Evolutionary conservation across 129 eudicot species (phyloP).

Genomic region (Erigeron canadensis): DNA sequence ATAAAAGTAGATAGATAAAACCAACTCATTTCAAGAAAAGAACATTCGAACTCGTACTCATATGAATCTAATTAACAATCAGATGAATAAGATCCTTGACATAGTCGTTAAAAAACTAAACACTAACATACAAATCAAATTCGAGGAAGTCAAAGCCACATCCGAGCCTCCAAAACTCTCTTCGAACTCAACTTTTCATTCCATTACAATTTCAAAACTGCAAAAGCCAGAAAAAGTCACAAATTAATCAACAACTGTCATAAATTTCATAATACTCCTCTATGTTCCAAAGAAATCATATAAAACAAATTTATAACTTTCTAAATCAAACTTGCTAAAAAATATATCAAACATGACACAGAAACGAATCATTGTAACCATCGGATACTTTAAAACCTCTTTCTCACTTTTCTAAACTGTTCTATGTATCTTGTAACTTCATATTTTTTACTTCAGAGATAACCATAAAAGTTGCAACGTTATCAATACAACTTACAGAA

Average conservation of each 20-base stretch:
- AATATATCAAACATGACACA: too few species aligned
- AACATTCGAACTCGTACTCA: background rate
- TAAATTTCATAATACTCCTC: background rate
- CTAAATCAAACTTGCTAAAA: too few species aligned
- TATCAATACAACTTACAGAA: too few species aligned
- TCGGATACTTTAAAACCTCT: too few species aligned
- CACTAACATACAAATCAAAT: background rate
- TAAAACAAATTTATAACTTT: too few species aligned
- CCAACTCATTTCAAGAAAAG: background rate
- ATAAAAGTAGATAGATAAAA: background rate
- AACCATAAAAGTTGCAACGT: too few species aligned
- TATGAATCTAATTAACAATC: too few species aligned
- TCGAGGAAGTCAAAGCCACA: background rate
- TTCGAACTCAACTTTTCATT: background rate
- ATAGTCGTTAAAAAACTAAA: background rate
- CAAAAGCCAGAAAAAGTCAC: background rate
- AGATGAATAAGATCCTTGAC: too few species aligned
- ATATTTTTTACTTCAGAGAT: too few species aligned
- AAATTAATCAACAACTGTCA: background rate
- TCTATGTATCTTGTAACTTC: too few species aligned
- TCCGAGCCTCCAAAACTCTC: background rate
- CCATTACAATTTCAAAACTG: constrained; percentile 16
- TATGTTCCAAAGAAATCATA: background rate
- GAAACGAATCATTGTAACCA: too few species aligned
- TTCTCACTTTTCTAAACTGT: too few species aligned